Evolutionary conservation across 2,329 filamentous ascomycete species (phyloP), one percentile per base, ranked within the genome.

Genomic region (Endoconidiophora polonica): DNA sequence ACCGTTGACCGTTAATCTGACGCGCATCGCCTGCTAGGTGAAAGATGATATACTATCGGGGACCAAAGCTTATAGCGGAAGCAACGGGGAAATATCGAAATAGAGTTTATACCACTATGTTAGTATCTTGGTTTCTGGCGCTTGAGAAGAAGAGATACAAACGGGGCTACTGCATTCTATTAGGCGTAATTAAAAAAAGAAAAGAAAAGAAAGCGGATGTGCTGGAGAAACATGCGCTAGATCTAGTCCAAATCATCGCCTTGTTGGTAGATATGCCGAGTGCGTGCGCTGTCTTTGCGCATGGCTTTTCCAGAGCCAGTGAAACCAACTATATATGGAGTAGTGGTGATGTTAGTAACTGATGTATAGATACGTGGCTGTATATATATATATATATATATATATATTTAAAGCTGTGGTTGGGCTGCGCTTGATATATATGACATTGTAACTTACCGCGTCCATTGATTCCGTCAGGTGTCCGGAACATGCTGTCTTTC

Each of bases 401-500:
- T 24, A 5, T 18, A 36, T 16, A 5, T n/a, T 42, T 14, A 2
- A 16, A 38, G 18, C 4, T 10, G 26, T 3, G 2, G 26, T 33
- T 33, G 26, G 16, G 16, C 1, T 18, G 16, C 16, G 16, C 16
- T 18, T 18, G 16, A 18, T 18, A 18, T 18, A 18, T 18, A 18
- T 18, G 16, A 18, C 16, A 18, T 18, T 18, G 16, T 18, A 26
- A 43, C 73, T 57, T 68, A 94, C 88, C 88, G 82, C 87, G 77
- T 52, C 84, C 88, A 59, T 86, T 77, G 22, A 91, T 75, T 54
- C 86, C 81, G 29, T 94, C 87, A 0, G 87, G 86, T 2, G 88
- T 95, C 44, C 88, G 80, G 63, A 95, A 95, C 88, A 95, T 95
- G 71, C 86, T 94, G 45, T 94, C 86, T 67, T 94, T 94, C 68